A percentile compares a stretch with the other conserved stretches of the same genome.
These are phyloP conservation scores for Mucor saturninus DNA, from an alignment of 371 early-diverging fungal genomes.

Conservation along the genomic window DNA sequence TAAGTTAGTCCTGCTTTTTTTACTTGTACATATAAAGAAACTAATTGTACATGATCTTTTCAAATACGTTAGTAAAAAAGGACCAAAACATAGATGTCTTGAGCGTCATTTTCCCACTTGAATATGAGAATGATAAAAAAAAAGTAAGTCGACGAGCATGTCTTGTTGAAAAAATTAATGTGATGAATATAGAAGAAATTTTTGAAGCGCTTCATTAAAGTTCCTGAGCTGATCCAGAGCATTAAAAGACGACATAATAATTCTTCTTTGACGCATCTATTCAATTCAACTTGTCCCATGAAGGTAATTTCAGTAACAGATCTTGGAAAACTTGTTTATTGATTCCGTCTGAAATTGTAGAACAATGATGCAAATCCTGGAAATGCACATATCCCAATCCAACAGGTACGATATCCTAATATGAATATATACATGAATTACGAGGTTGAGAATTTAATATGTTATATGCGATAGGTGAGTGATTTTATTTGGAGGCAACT, in stretches of 20 bases:
- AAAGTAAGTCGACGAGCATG: neutral
- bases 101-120: neutral
- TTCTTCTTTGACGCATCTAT: neutral
- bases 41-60: too few relatives aligned
- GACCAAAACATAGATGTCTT: too few relatives aligned
- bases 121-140: neutral
- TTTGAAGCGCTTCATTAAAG: neutral
- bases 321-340: neutral
- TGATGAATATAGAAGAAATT: neutral
- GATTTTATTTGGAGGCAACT: slow-evolving; percentile 25
- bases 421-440: neutral
- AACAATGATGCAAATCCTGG: too few relatives aligned
- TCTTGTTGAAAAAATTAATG: neutral
- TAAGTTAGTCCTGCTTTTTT: too few relatives aligned
- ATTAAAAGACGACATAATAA: neutral
- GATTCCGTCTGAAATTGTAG: too few relatives aligned
- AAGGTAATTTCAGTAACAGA: neutral
- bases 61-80: too few relatives aligned
- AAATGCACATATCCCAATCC: neutral
- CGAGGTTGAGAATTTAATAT: neutral
- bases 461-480: neutral
- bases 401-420: neutral
- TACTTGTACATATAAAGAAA: too few relatives aligned
- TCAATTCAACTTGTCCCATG: neutral
- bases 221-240: neutral